A percentile compares a stretch with the other conserved stretches of the same genome.
These are phyloP conservation scores for Elsinoe fawcettii DNA, from an alignment of 2,329 filamentous ascomycete genomes.

Conservation along the genomic window DNA sequence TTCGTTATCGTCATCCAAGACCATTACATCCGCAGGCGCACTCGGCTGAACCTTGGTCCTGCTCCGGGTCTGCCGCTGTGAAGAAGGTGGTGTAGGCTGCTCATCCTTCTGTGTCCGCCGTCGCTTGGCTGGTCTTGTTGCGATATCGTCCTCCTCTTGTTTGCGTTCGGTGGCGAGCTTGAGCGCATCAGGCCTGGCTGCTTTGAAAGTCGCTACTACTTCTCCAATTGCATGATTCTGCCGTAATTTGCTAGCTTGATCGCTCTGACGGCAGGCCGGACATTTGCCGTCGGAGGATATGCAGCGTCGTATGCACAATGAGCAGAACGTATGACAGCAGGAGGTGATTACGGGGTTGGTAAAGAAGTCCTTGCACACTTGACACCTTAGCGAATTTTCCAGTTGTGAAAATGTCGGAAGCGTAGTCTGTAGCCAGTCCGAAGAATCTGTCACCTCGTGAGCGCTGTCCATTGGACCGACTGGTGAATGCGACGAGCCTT, in stretches of 20 bases:
- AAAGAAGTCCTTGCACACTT: constrained; percentile 98
- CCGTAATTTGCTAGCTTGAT: constrained; percentile 77
- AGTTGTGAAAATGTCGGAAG: constrained; percentile 60
- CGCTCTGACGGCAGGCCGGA: constrained; percentile 67
- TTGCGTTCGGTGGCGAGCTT: constrained; percentile 52
- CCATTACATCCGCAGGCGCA: constrained; percentile 24
- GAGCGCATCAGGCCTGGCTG: constrained; percentile 55
- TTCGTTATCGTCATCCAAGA: constrained; percentile 35
- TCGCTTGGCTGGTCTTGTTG: constrained; percentile 41
- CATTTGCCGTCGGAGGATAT: constrained; percentile 79
- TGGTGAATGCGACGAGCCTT: neutral
- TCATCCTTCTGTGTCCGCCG: constrained; percentile 26
- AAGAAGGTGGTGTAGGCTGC: constrained; percentile 22
- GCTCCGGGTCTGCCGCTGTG: constrained; percentile 25
- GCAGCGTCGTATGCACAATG: constrained; percentile 82
- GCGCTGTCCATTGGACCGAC: neutral
- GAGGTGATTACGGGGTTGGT: constrained; percentile 89
- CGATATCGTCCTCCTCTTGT: constrained; percentile 18
- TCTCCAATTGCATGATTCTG: constrained; percentile 82
- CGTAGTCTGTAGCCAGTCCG: constrained; percentile 71
- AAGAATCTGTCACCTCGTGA: constrained; percentile 58
- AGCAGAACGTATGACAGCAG: constrained; percentile 95
- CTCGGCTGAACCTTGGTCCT: constrained; percentile 26
- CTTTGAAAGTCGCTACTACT: constrained; percentile 68
- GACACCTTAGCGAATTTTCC: constrained; percentile 81